Evolutionary conservation across 257 asterid genomes (phyloP), one percentile per base, ranked within the genome.

Genomic region (Nicotiana noctiflora): DNA sequence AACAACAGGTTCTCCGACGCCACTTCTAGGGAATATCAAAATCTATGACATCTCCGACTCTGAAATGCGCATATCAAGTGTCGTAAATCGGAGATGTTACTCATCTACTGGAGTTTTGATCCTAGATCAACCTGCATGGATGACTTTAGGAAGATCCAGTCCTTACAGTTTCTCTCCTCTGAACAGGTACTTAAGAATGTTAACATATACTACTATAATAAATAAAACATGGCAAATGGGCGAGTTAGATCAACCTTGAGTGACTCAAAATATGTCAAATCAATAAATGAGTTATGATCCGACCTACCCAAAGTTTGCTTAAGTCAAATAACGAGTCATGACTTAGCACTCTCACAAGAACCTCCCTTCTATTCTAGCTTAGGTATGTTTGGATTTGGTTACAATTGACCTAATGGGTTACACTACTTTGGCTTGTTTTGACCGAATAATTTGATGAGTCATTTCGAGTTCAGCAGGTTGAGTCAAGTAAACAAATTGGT

Each of bases 41-140:
- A 23, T 89, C 1, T 83, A 53, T 37, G 91, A 90, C 5, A 88
- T 92, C 62, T 86, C 98, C n/a, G 96, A 93, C 49, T 52, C 56
- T 66, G 90, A 86, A 8, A 13, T 90, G 77, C 89, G 93, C 4
- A 12, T 91, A 76, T 76, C 92, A 46, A 93, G 82, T 86, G 74
- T 44, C 25, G 37, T 92, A 10, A 90, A 92, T 4, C 40, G 13
- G 25, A 80, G 0, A 44, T 94, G 98, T 85, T 92, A 86, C 85
- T 83, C 83, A 75, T n/a, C 63, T 2, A 3, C 80, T 2, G 93
- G 96, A 27, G 72, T 70, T 1, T 1, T 79, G 6, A 51, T 65
- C 5, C 37, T 4, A 0, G 15, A 15, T 0, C 74, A 66, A 70
- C 2, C 7, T 6, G 89, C 92, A 59, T 83, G 89, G 63, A 80